Evolutionary conservation across 2,329 filamentous ascomycete genomes (phyloP), one percentile per base, ranked within the genome.

Genomic region (Endoconidiophora laricicola): DNA sequence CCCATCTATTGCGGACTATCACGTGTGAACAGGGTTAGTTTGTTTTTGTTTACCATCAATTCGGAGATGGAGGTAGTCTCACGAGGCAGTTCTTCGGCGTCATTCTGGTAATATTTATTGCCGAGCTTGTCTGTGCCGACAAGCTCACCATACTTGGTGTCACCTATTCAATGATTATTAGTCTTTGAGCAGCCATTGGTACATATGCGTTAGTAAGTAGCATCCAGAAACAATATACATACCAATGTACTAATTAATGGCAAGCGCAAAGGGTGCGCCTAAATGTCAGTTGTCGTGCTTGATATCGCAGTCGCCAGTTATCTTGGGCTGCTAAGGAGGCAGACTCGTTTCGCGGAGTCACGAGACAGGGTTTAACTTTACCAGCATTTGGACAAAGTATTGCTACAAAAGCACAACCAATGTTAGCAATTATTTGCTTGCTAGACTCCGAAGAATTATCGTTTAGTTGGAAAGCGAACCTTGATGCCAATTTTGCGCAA

Each of bases 31-130:
- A 6, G 26, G 12, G 16, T 12, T 12, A 33, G 12, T 33, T 33
- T 9, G 29, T 2, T 2, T 33, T 33, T 33, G 29, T 33, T 33
- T 33, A 3, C 9, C 29, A 12, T 33, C 6, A 45, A 42, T 24
- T 33, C 12, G 12, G 7, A 10, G 38, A n/a, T 9, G n/a, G 9
- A 14, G 41, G 24, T 7, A 33, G 20, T 57, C 82, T 63, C 72
- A 94, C 86, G 72, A 52, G 91, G 91, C 54, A 98, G 74, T 67
- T 98, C 91, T 64, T 96, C 87, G 29, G 29, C 29, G 61, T 78
- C 67, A 72, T 98, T 95, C 75, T 98, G 91, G 65, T 78, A 98
- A 75, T 76, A 98, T 71, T 94, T 96, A 79, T 98, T 98, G 66
- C 91, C 93, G 64, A 81, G 93, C 66, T 80, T 78, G 71, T 98